Base-by-base conservation (phyloP, 2,329 filamentous ascomycete genomes). In the Aspergillus tamarii region DNA sequence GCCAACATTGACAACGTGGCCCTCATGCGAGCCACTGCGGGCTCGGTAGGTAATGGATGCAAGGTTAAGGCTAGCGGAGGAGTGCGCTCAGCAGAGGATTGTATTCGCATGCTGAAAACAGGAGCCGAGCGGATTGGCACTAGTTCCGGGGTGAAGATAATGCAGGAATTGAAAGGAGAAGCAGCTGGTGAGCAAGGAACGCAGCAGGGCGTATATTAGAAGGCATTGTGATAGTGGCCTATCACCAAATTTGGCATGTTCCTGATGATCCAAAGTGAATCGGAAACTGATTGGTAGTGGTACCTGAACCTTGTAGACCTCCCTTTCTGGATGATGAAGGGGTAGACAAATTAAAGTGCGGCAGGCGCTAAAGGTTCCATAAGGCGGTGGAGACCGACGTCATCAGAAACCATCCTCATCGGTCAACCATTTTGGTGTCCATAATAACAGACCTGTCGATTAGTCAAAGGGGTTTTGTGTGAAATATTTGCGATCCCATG, bases 21-120 rank as follows among this genome's bases (percentile, higher is more conserved):
- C 56, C 71, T 86, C 32, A 88, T 88, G 86, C 78, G 80, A 14
- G 78, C 79, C 11, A 81, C 80, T 4, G 82, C 82, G 12, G 80
- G 83, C 67, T 41, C 72, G 34, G 69, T 84, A n/a, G 78, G 77
- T 61, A 66, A 73, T 66, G 68, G 73, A 57, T 69, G 84, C 77
- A 76, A 82, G 60, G 84, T 88, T 53, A 88, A 88, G 74, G 87
- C 87, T 9, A 86, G 83, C 64, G 87, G 87, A 4, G 87, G 85
- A 0, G 78, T 88, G 1, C 77, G 84, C 66, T 82, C 80, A 21
- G 71, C 84, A 23, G 80, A 80, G 55, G 83, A 85, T 64, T 83
- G 83, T 62, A 69, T 83, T 53, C 77, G 75, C 67, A 87, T 88
- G 85, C 69, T 88, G 30, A 81, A 84, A 69, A 83, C 84, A 2